Base-by-base conservation (phyloP, 768 basidiomycete species). In the Baorangia bicolor region DNA sequence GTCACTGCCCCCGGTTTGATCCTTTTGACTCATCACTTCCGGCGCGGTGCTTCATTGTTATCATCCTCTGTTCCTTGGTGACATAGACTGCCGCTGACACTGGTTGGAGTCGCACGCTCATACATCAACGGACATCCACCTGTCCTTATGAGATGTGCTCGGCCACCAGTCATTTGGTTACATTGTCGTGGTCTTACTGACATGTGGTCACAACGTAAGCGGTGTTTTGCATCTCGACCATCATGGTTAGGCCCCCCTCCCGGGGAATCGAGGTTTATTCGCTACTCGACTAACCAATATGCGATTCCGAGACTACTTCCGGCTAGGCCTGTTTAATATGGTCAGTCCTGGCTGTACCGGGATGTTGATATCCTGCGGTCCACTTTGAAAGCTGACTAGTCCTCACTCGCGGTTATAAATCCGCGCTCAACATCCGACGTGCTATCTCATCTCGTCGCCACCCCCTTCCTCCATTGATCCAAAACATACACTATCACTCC, bases 301-400 rank as follows among this genome's bases (percentile, higher is more conserved):
- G 33, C 54, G 13, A 20, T 10, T 4, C 34, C 6, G 20, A 16
- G 9, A 13, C 14, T 33, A 11, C 43, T 49, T 43, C 35, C 9
- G 7, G 30, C 14, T 12, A 37, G 55, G 11, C 46, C 14, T 13
- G 20, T 63, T 65, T 21, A 16, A 53, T 59, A 56, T 55, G n/a
- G 18, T 21, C 48, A n/a, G 41, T 31, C 33, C n/a, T 28, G 25
- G 13, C 9, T 27, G 18, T 11, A 27, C 39, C 2, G 21, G 6
- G 31, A 34, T 18, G 20, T 11, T 23, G 28, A 30, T 46, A 12
- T 18, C 30, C 30, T 21, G 12, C 42, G 30, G 42, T 39, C 47
- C 14, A 38, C 41, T 71, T 62, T 56, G 3, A 60, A 67, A 69
- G 39, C 25, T 5, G 34, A 51, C 68, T 21, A 13, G 43, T 18